These are phyloP conservation scores for Zygoascus flipseniorum DNA, from an alignment of 805 yeast species.

Conservation along the genomic window DNA sequence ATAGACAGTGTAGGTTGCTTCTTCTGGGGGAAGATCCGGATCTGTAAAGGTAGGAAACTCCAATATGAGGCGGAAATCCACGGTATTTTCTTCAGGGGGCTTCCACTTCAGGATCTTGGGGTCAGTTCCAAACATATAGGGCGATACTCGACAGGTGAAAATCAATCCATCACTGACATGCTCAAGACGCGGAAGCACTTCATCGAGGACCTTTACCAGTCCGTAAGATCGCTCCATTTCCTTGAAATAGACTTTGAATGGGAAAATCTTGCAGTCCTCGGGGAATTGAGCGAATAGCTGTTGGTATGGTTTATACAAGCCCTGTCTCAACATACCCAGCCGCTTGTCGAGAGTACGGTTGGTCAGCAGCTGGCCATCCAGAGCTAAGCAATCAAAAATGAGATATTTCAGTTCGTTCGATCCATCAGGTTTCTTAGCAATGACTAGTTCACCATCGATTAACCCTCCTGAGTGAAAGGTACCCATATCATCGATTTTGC, in stretches of 20 bases:
- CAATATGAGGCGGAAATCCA: conserved; percentile 71
- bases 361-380: conserved; percentile 65
- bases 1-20: conserved; percentile 57
- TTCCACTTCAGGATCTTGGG: conserved; percentile 87
- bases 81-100: conserved; percentile 90
- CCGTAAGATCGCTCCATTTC: conserved; percentile 80
- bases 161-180: conserved; percentile 93
- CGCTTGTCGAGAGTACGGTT: conserved; percentile 70
- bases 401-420: conserved; percentile 57
- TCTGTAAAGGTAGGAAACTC: conserved; percentile 53
- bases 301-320: conserved; percentile 74
- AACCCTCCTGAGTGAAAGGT: conserved; percentile 79
- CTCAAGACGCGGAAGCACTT: conserved; percentile 56
- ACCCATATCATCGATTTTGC: conserved; percentile 34
- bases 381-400: conserved; percentile 84
- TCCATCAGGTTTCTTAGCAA: conserved; percentile 37
- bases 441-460: conserved; percentile 89
- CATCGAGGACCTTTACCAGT: conserved; percentile 63
- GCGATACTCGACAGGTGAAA: conserved; percentile 83
- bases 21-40: conserved; percentile 44
- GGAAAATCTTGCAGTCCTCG: conserved; percentile 64
- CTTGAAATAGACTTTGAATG: conserved; percentile 80
- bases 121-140: conserved; percentile 86
- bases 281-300: conserved; percentile 62
- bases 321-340: conserved; percentile 76